These are phyloP conservation scores for Neltuma alba DNA, from an alignment of 306 rosid genomes.

Conservation along the genomic window DNA sequence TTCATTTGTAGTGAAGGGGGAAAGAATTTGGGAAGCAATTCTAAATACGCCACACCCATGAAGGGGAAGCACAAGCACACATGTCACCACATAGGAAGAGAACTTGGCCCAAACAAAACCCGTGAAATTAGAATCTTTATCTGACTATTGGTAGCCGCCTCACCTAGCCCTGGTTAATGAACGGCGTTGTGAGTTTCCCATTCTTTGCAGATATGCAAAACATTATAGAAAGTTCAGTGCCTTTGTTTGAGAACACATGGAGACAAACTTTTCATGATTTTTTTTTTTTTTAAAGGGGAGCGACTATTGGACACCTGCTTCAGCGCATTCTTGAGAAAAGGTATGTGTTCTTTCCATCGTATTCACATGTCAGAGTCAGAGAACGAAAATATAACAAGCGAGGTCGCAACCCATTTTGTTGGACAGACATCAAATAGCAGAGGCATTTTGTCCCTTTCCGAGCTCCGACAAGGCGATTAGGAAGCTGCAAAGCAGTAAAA, in stretches of 20 bases:
- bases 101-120: neutral
- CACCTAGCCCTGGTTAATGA: neutral
- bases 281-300: neutral
- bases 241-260: neutral
- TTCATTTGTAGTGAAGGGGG: neutral
- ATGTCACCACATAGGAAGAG: neutral
- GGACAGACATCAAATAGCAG: neutral
- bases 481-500: conserved; percentile 22
- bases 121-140: neutral
- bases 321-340: neutral
- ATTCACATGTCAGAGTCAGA: neutral
- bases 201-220: neutral
- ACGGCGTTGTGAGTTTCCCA: neutral
- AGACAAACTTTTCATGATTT: neutral
- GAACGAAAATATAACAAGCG: neutral
- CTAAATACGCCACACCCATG: neutral
- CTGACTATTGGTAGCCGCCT: neutral
- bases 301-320: neutral
- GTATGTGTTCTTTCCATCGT: neutral
- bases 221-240: neutral
- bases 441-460: neutral
- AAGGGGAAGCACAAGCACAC: neutral
- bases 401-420: neutral
- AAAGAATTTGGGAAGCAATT: neutral
- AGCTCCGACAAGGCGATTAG: neutral